Conservation (phyloP, 352 stramenopile species). For the Globisporangium mamillatum region DNA sequence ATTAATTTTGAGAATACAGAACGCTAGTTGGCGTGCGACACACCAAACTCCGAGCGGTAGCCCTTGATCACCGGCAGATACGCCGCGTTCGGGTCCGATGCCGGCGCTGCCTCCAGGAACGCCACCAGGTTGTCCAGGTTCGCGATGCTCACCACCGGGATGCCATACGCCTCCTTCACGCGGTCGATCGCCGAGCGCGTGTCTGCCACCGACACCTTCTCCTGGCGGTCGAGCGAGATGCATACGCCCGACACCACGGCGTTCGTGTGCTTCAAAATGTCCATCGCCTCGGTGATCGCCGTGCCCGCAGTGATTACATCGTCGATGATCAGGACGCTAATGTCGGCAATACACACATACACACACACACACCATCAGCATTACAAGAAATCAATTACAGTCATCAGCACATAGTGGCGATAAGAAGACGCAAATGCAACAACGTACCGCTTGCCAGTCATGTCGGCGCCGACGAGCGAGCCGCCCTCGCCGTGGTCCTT, state of each 20-base stretch:
- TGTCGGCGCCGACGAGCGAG: slow-evolving; percentile 93
- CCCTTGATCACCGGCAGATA: slow-evolving; percentile 69
- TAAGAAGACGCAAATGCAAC: not conserved
- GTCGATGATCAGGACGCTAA: slow-evolving; percentile 96
- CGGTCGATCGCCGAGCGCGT: slow-evolving; percentile 93
- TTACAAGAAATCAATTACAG: slow-evolving; percentile 1
- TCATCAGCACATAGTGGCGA: not conserved
- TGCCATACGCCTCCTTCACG: slow-evolving; percentile 86
- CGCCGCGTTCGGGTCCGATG: slow-evolving; percentile 49
- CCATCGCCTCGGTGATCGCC: slow-evolving; percentile 94
- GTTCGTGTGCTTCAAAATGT: slow-evolving; percentile 88
- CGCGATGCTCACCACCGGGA: slow-evolving; percentile 94
- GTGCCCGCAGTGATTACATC: slow-evolving; percentile 99
- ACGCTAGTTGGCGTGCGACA: slow-evolving; percentile 23
- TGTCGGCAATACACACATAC: slow-evolving; percentile 18
- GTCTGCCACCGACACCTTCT: slow-evolving; percentile 93
- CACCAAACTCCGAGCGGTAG: slow-evolving; percentile 77
- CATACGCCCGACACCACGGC: slow-evolving; percentile 94
- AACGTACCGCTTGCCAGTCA: slow-evolving; percentile 91
- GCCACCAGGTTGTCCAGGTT: slow-evolving; percentile 91
- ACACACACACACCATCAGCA: not conserved
- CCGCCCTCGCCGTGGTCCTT: slow-evolving; percentile 99
- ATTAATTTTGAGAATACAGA: too few relatives aligned
- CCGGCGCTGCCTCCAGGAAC: slow-evolving; percentile 66
- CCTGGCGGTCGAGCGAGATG: slow-evolving; percentile 98